A percentile compares a stretch with the other conserved stretches of the same genome.
Evolutionary conservation across 805 yeast genomes (phyloP).

Genomic region (Starmerella stigmatis): DNA sequence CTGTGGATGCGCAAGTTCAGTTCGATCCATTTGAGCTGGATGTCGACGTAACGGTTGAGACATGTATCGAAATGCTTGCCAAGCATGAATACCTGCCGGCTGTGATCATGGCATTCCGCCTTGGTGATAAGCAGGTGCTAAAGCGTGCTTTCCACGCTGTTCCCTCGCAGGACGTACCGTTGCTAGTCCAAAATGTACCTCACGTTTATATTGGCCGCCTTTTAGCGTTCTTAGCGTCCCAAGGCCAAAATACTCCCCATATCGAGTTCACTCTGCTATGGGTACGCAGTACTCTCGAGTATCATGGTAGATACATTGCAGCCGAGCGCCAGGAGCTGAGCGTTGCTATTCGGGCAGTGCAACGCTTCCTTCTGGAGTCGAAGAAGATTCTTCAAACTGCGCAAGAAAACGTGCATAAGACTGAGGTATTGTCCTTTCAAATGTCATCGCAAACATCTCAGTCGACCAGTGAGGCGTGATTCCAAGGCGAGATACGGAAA

Average conservation of each 20-base stretch:
- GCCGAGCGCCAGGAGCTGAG: conserved; percentile 51
- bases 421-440: conserved; percentile 4
- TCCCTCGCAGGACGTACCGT: conserved; percentile 56
- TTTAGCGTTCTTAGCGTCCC: conserved; percentile 55
- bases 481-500: too few species aligned
- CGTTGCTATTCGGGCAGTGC: conserved; percentile 56
- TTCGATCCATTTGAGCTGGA: conserved; percentile 96
- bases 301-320: conserved; percentile 69
- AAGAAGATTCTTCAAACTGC: conserved; percentile 24
- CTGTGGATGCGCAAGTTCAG: conserved; percentile 54
- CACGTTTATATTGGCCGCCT: conserved; percentile 60
- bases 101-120: conserved; percentile 82
- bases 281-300: conserved; percentile 56
- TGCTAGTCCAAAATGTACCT: conserved; percentile 65
- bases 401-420: conserved; percentile 17
- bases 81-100: conserved; percentile 63
- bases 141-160: conserved; percentile 63
- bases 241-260: conserved; percentile 64
- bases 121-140: conserved; percentile 69
- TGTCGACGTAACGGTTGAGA: conserved; percentile 77
- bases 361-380: conserved; percentile 42
- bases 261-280: conserved; percentile 75
- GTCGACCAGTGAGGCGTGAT: too few species aligned
- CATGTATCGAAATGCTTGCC: conserved; percentile 49
- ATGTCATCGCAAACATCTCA: neutral